A percentile compares a stretch with the other conserved stretches of the same genome.
These are phyloP conservation scores for Tricholoma matsutake DNA, from an alignment of 768 basidiomycete genomes.

Conservation along the genomic window DNA sequence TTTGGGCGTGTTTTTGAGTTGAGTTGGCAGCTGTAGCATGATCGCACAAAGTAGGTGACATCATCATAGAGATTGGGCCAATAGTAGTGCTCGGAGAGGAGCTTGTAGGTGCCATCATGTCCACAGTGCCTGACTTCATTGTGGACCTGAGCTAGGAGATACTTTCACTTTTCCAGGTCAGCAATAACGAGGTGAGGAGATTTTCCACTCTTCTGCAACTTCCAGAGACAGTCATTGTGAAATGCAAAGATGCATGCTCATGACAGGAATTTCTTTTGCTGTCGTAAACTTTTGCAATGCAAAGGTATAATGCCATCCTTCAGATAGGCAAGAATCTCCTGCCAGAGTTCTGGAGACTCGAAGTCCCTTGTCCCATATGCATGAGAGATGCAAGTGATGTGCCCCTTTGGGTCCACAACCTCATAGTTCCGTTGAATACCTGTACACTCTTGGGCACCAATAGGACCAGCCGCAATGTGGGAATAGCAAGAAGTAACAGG, in stretches of 20 bases:
- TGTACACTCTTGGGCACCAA: too few relatives aligned
- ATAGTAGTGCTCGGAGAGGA: constrained; percentile 22
- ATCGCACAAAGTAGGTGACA: too few relatives aligned
- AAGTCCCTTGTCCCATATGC: constrained; percentile 9
- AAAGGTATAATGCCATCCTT: background rate
- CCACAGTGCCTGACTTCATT: constrained; percentile 23
- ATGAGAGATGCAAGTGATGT: background rate
- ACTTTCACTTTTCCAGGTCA: constrained; percentile 4
- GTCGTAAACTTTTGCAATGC: background rate
- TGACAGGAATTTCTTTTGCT: background rate
- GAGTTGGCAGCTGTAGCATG: too few relatives aligned
- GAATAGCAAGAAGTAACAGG: too few relatives aligned
- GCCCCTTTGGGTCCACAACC: background rate
- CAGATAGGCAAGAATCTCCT: constrained; percentile 10
- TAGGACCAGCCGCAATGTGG: too few relatives aligned
- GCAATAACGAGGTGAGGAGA: constrained; percentile 24
- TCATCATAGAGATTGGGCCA: constrained; percentile 35
- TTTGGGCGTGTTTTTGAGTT: constrained; percentile 15
- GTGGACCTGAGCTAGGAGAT: constrained; percentile 10
- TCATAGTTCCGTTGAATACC: background rate
- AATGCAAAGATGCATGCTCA: constrained; percentile 14
- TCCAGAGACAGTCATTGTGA: constrained; percentile 19
- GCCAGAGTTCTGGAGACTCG: constrained; percentile 7
- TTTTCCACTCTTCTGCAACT: constrained; percentile 5
- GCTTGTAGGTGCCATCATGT: constrained; percentile 20